A percentile compares a stretch with the other conserved stretches of the same genome.
phyloP scores from a whole-genome alignment of 2,329 filamentous ascomycete species.

The Cladosporium velox region DNA sequence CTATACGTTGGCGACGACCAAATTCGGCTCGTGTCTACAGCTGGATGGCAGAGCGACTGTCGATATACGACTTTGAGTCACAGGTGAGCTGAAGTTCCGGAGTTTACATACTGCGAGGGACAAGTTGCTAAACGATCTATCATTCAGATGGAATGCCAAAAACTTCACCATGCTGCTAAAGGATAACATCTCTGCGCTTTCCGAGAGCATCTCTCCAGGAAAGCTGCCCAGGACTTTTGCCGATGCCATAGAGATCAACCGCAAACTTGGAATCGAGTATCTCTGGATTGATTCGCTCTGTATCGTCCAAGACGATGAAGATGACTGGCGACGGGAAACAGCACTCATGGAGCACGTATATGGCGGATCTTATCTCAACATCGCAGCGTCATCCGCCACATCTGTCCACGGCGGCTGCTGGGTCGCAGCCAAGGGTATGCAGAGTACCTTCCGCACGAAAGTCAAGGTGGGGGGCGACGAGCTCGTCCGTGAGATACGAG shows the following conservation, averaged over 20 bases:
- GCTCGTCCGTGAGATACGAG: not conserved
- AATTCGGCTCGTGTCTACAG: not conserved
- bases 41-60: not conserved
- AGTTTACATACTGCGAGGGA: not conserved
- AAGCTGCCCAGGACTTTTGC: slow-evolving; percentile 7
- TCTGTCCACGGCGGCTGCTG: not conserved
- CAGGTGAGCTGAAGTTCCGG: not conserved
- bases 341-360: slow-evolving; percentile 7
- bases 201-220: not conserved
- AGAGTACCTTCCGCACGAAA: not conserved
- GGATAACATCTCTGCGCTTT: not conserved
- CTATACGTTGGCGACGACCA: not conserved
- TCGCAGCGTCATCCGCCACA: not conserved
- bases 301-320: slow-evolving; percentile 23
- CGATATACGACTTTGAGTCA: not conserved
- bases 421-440: not conserved
- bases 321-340: slow-evolving; percentile 21
- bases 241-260: slow-evolving; percentile 15
- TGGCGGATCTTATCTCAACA: not conserved
- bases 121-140: not conserved
- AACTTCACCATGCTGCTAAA: not conserved
- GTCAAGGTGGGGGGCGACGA: not conserved
- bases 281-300: slow-evolving; percentile 26
- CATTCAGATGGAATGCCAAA: not conserved
- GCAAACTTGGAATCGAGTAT: slow-evolving; percentile 12